Evolutionary conservation across 2,329 filamentous ascomycete species (phyloP).

Genomic region (Exserohilum turcica): DNA sequence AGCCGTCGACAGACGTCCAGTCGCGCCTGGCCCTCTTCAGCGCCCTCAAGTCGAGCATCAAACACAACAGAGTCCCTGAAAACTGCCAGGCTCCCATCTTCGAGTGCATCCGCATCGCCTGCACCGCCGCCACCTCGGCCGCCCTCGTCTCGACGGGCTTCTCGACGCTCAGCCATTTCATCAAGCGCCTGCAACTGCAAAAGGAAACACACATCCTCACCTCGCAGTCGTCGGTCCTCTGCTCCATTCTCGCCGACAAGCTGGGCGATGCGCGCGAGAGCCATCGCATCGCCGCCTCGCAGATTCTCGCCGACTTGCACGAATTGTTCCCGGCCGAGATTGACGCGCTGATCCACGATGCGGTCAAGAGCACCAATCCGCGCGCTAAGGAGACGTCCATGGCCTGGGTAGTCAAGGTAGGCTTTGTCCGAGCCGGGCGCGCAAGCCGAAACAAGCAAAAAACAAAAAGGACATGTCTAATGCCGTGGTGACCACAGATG

Average conservation of each 20-base stretch:
- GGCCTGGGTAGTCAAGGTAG: slow-evolving; percentile 80
- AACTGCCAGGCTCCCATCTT: slow-evolving; percentile 73
- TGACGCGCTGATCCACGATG: slow-evolving; percentile 76
- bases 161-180: slow-evolving; percentile 82
- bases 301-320: slow-evolving; percentile 79
- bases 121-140: slow-evolving; percentile 74
- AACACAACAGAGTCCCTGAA: slow-evolving; percentile 88
- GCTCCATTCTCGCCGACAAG: slow-evolving; percentile 79
- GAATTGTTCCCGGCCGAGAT: slow-evolving; percentile 71
- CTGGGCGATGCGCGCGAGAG: slow-evolving; percentile 89
- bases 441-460: neutral
- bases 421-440: slow-evolving; percentile 8
- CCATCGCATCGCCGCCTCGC: slow-evolving; percentile 73
- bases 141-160: slow-evolving; percentile 80
- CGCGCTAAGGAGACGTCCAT: slow-evolving; percentile 84
- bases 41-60: slow-evolving; percentile 83
- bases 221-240: slow-evolving; percentile 70
- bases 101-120: slow-evolving; percentile 77
- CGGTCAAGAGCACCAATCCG: slow-evolving; percentile 78
- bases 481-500: slow-evolving; percentile 61
- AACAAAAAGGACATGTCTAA: slow-evolving; percentile 12
- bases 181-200: slow-evolving; percentile 85
- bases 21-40: slow-evolving; percentile 60
- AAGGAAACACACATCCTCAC: slow-evolving; percentile 74
- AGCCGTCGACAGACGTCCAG: slow-evolving; percentile 65